These are phyloP conservation scores for Fraxinus pennsylvanica DNA, from an alignment of 257 asterid genomes.

Conservation along the genomic window DNA sequence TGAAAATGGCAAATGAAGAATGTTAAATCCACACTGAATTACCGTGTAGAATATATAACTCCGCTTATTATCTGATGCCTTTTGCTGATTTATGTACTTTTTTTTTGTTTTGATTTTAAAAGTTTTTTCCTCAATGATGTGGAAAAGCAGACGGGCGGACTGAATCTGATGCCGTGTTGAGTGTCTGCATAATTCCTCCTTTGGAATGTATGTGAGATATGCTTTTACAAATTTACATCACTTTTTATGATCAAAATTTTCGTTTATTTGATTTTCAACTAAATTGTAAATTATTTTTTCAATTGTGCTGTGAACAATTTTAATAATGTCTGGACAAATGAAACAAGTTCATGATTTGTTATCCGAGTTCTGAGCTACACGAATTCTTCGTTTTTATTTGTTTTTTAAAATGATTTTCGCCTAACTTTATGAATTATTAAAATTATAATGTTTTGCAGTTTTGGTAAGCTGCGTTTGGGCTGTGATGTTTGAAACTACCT, in stretches of 20 bases:
- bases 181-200: slow-evolving; percentile 64
- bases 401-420: neutral
- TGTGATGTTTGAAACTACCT: slow-evolving; percentile 77
- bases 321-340: slow-evolving; percentile 76
- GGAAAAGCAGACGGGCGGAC: slow-evolving; percentile 89
- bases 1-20: slow-evolving; percentile 52
- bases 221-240: neutral
- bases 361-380: slow-evolving; percentile 53
- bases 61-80: slow-evolving; percentile 88
- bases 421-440: neutral
- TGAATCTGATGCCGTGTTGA: slow-evolving; percentile 88
- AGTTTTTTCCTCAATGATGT: slow-evolving; percentile 43
- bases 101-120: neutral
- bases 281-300: neutral
- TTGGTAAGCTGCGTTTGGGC: slow-evolving; percentile 23
- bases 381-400: neutral
- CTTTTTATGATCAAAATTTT: neutral
- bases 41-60: slow-evolving; percentile 54
- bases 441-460: neutral
- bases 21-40: slow-evolving; percentile 50
- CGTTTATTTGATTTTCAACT: neutral
- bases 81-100: neutral
- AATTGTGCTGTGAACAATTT: slow-evolving; percentile 38
- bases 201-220: slow-evolving; percentile 54
- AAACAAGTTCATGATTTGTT: slow-evolving; percentile 56